phyloP scores from a whole-genome alignment of 2,329 filamentous ascomycete genomes.

The Cytospora piceicola region DNA sequence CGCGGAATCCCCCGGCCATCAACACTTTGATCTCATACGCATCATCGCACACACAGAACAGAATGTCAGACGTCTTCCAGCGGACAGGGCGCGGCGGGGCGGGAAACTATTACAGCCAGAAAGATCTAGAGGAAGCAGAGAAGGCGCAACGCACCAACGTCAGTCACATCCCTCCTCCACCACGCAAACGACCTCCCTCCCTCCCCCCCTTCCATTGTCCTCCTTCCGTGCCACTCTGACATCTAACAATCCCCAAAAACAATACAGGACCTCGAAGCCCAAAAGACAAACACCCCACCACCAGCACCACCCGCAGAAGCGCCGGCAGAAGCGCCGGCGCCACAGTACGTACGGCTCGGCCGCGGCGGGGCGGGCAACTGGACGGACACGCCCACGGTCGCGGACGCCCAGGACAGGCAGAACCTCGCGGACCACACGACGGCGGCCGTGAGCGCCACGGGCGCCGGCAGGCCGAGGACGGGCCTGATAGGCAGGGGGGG shows the following conservation, averaged over 20 bases:
- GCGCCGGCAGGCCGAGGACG: conserved; percentile 31
- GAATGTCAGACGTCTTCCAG: conserved; percentile 49
- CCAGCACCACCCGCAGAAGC: background rate
- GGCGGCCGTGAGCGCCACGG: conserved; percentile 41
- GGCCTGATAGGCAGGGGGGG: conserved; percentile 55
- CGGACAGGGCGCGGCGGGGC: conserved; percentile 65
- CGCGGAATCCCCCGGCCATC: conserved; percentile 35
- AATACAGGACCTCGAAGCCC: conserved; percentile 46
- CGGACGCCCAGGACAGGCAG: conserved; percentile 40
- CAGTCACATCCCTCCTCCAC: conserved; percentile 1
- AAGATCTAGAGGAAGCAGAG: conserved; percentile 52
- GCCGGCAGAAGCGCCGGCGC: conserved; percentile 16
- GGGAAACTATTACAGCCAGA: conserved; percentile 63
- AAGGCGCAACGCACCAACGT: conserved; percentile 35
- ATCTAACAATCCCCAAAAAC: background rate
- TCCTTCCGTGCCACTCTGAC: background rate
- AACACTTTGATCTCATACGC: background rate
- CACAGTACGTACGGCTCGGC: conserved; percentile 50
- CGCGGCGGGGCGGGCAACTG: conserved; percentile 68
- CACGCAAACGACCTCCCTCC: background rate
- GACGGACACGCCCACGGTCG: conserved; percentile 44
- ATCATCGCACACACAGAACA: conserved; percentile 11
- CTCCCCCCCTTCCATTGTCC: background rate
- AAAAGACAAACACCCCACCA: conserved; percentile 28
- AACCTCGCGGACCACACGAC: conserved; percentile 42